Base-by-base conservation (phyloP, 2,329 filamentous ascomycete species). In the Exophiala sp. region DNA sequence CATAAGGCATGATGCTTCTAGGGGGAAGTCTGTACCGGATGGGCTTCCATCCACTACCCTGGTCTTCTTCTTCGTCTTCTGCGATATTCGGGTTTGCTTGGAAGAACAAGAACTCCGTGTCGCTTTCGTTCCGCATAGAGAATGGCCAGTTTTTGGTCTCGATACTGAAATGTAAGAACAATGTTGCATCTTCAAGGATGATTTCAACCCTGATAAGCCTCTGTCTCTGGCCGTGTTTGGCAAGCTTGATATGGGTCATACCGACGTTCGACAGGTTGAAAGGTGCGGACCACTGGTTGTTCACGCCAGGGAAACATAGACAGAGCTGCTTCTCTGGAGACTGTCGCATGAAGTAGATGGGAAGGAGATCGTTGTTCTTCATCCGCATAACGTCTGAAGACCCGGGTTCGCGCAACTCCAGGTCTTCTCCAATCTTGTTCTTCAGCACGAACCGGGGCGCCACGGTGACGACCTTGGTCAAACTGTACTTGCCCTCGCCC, bases 1-100 rank as follows among this genome's bases (percentile, higher is more conserved):
- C 91, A 63, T 98, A 98, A 0, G 94, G 93, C 93, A 98, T 98
- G 68, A 98, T 96, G 68, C 91, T 97, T 53, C 93, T 79, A 10
- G 91, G 83, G 1, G 94, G 94, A 23, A 98, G 75, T 24, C 91
- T 85, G 69, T 98, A 98, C 46, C 88, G 79, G 55, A 98, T 88
- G 1, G 89, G 90, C 57, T 87, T 85, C 88, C 93, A 98, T 2
- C 88, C 88, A 46, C 87, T 90, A 49, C 83, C 73, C 46, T 70
- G 76, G 62, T 96, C 87, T 4, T 78, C 77, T 3, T 78, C 77
- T 48, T 91, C 90, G 53, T 96, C 90, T 55, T 97, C 90, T 53
- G 95, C 90, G 8, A 95, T 73, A 60, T 91, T 95, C 3, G 93
- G 93, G 62, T 97, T 85, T 14, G 88, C 86, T 67, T 98, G 93